Evolutionary conservation across 2,329 filamentous ascomycete species (phyloP).

Genomic region (Exophiala dermatitidis): DNA sequence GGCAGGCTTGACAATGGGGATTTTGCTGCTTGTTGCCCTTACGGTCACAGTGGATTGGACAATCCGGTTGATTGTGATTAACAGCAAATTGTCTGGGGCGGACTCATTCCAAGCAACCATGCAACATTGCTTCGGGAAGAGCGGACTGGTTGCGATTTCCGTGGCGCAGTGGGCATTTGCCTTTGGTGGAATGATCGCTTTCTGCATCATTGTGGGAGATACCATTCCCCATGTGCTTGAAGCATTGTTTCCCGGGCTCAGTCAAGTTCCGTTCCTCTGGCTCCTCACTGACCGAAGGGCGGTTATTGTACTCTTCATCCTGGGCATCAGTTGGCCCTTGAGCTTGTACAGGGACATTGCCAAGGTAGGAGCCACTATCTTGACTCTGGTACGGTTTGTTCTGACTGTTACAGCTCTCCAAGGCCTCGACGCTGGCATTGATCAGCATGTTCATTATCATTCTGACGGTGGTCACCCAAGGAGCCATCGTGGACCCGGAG

Average conservation of each 20-base stretch:
- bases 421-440: constrained; percentile 87
- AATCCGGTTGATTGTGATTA: constrained; percentile 91
- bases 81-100: constrained; percentile 90
- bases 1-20: constrained; percentile 75
- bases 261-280: constrained; percentile 67
- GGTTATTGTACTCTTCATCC: constrained; percentile 78
- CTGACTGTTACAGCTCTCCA: constrained; percentile 63
- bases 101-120: constrained; percentile 94
- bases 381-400: constrained; percentile 5
- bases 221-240: constrained; percentile 84
- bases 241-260: constrained; percentile 71
- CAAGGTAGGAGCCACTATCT: constrained; percentile 56
- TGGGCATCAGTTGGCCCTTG: constrained; percentile 82
- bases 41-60: constrained; percentile 94
- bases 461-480: constrained; percentile 77
- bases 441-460: constrained; percentile 91
- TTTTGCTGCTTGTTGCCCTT: constrained; percentile 67
- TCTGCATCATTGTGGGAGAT: constrained; percentile 94
- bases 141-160: constrained; percentile 80
- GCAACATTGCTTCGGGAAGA: constrained; percentile 84
- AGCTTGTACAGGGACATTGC: constrained; percentile 94
- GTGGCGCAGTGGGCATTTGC: constrained; percentile 97
- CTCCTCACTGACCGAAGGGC: constrained; percentile 73
- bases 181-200: constrained; percentile 97
- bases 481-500: constrained; percentile 63